phyloP scores from a whole-genome alignment of 345 rosid genomes.

The Lepidium africanum region DNA sequence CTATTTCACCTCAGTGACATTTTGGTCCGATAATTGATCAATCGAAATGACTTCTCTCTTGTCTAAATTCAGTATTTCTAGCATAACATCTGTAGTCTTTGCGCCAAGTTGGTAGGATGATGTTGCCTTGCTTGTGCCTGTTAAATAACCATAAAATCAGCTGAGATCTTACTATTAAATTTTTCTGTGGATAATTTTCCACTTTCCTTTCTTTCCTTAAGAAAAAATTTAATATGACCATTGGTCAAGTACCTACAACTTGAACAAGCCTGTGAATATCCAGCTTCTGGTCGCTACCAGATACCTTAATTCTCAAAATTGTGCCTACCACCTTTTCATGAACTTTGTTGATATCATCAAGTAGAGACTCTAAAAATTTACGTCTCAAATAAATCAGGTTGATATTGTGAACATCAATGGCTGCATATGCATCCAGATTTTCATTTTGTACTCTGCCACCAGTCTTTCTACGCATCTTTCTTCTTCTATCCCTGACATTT shows the following conservation, averaged over 20 bases:
- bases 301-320: constrained; percentile 67
- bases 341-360: constrained; percentile 60
- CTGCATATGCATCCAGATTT: constrained; percentile 57
- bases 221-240: constrained; percentile 17
- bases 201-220: background rate
- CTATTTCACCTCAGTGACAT: constrained; percentile 70
- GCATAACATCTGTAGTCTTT: constrained; percentile 48
- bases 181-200: background rate
- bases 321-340: constrained; percentile 78
- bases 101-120: constrained; percentile 62
- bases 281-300: constrained; percentile 59
- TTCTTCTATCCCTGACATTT: constrained; percentile 38
- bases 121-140: constrained; percentile 60
- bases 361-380: constrained; percentile 51
- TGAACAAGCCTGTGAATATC: constrained; percentile 78
- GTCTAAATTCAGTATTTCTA: constrained; percentile 65
- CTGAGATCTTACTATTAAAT: constrained; percentile 3
- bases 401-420: constrained; percentile 78
- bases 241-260: constrained; percentile 61
- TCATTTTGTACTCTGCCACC: constrained; percentile 38
- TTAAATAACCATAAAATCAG: constrained; percentile 12
- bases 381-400: constrained; percentile 67
- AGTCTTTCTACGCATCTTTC: constrained; percentile 41
- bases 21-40: constrained; percentile 72
- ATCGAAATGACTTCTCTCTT: constrained; percentile 68